Percentiles rank a stretch among this genome's conserved stretches.
Evolutionary conservation across 2,329 filamentous ascomycete species (phyloP).

Genomic region (Ophiostoma montium): DNA sequence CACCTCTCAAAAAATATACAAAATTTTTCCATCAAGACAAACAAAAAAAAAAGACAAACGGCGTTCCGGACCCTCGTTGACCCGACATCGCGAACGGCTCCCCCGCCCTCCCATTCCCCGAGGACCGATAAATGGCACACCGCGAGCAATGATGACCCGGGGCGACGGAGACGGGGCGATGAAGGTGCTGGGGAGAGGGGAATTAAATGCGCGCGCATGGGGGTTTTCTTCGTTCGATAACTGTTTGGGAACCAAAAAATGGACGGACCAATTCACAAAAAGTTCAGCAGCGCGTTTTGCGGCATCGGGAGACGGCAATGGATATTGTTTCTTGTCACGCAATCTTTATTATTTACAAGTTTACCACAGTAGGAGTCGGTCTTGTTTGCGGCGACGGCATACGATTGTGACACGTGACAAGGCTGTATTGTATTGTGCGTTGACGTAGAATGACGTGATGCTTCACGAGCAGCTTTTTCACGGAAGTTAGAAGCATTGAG

Average conservation of each 20-base stretch:
- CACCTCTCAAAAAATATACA: neutral
- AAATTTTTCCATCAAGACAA: neutral
- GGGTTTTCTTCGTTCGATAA: neutral
- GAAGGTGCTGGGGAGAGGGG: neutral
- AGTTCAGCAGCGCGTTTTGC: constrained; percentile 1
- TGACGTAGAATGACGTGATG: too few relatives aligned
- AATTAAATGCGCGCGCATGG: neutral
- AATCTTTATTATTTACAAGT: neutral
- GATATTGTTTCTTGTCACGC: neutral
- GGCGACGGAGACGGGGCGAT: neutral
- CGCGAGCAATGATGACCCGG: neutral
- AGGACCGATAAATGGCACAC: too few relatives aligned
- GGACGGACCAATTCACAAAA: neutral
- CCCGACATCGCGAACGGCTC: neutral
- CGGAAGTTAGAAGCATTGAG: too few relatives aligned
- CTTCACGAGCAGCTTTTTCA: too few relatives aligned
- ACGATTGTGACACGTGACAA: too few relatives aligned
- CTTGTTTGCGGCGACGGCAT: too few relatives aligned
- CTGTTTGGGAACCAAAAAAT: neutral
- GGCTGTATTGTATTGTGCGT: too few relatives aligned
- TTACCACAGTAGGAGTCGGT: neutral
- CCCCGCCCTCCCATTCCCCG: too few relatives aligned
- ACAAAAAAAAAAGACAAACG: constrained; percentile 1
- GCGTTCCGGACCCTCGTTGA: neutral
- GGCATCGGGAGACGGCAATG: constrained; percentile 1